Evolutionary conservation across 768 basidiomycete genomes (phyloP), one percentile per base, ranked within the genome.

Genomic region (Hypholoma fasciculare): DNA sequence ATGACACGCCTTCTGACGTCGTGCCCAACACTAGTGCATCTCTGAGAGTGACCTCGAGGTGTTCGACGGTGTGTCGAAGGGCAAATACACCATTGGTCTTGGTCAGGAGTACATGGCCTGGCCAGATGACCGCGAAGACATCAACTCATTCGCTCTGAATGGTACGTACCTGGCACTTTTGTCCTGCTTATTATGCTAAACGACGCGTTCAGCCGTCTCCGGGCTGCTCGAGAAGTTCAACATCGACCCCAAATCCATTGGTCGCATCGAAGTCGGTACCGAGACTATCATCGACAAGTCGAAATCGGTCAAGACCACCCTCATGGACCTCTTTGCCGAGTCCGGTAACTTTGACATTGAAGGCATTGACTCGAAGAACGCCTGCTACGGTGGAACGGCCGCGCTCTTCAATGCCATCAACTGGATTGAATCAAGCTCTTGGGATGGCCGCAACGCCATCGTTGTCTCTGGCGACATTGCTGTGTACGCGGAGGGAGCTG

Each of bases 281-380:
- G 97, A 99, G 74, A 98, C 97, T 40, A 93, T 98, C 76, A 97
- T 99, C 67, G 97, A 99, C 86, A 98, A 98, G 80, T 96, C 94
- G 43, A 99, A 99, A 76, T 92, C 96, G 7, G 94, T 94, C 74
- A 99, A 99, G 78, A 98, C 97, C 2, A 89, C 92, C 57, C 85
- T 99, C 60, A 98, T 99, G 97, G 94, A 98, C 75, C 89, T 98
- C 68, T 99, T 99, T 70, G 87, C 90, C 46, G 87, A 85, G 58
- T 85, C 88, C 30, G 95, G 95, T 57, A 99, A 99, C 84, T 85
- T 84, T 66, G 97, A 99, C 70, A 94, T 99, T 57, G 97, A 99
- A 76, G 97, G 97, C 65, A 91, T 99, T 72, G 97, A 99, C 78
- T 95, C 92, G 47, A 98, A 98, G 80, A 99, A 98, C 71, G 97